phyloP scores from a whole-genome alignment of 192 early-diverging fungal species.

The Linnemannia schmuckeri region DNA sequence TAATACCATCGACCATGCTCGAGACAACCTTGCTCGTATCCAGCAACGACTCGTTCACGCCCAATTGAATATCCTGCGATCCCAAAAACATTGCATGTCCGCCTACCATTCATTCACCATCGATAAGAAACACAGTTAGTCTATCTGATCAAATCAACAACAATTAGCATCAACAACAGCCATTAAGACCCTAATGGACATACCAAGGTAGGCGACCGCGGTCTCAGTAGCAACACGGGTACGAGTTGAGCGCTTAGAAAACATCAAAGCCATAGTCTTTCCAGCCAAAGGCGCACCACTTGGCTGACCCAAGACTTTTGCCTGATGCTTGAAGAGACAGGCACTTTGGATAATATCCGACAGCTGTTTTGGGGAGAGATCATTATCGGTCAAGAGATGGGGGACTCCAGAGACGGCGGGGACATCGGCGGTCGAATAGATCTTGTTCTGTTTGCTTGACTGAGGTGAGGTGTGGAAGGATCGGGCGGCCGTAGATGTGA shows the following conservation, averaged over 20 bases:
- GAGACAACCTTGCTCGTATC: slow-evolving; percentile 94
- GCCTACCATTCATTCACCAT: slow-evolving; percentile 61
- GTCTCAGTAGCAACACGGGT: slow-evolving; percentile 96
- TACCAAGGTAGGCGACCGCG: slow-evolving; percentile 86
- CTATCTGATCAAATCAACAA: too few species aligned
- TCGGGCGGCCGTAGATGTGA: slow-evolving; percentile 9
- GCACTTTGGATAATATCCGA: slow-evolving; percentile 82
- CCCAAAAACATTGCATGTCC: slow-evolving; percentile 97
- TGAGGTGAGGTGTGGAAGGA: slow-evolving; percentile 18
- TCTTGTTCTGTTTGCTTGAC: neutral
- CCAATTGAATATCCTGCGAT: slow-evolving; percentile 95
- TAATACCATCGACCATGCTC: slow-evolving; percentile 95
- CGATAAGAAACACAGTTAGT: too few species aligned
- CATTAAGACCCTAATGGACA: neutral
- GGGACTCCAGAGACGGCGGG: slow-evolving; percentile 33
- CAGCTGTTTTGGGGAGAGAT: slow-evolving; percentile 85
- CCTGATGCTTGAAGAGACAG: slow-evolving; percentile 82
- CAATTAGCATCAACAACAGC: neutral
- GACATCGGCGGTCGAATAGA: slow-evolving; percentile 43
- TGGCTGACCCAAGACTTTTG: slow-evolving; percentile 68
- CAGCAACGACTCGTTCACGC: slow-evolving; percentile 93
- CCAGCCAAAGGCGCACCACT: slow-evolving; percentile 75
- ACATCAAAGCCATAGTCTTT: slow-evolving; percentile 92
- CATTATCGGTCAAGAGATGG: slow-evolving; percentile 86
- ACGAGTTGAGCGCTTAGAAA: slow-evolving; percentile 96